These are phyloP conservation scores for Trichoderma harzianum DNA, from an alignment of 2,329 filamentous ascomycete species.

Conservation along the genomic window DNA sequence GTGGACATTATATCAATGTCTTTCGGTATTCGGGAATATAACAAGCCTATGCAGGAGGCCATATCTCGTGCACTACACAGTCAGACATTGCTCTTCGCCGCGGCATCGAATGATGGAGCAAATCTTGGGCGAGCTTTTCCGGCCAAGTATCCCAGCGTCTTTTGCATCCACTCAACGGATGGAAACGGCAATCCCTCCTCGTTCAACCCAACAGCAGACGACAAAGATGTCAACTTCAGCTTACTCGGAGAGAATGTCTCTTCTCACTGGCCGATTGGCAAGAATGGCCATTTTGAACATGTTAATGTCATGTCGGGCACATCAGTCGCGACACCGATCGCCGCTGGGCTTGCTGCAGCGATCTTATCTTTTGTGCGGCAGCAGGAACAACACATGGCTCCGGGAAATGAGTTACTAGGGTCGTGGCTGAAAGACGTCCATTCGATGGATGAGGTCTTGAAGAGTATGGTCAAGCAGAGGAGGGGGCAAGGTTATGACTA, in stretches of 20 bases:
- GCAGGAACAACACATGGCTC: neutral
- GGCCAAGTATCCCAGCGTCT: neutral
- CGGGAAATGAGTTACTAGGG: neutral
- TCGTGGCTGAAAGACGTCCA: neutral
- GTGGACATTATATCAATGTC: conserved; percentile 8
- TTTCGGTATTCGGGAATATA: neutral
- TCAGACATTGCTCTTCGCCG: neutral
- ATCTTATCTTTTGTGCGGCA: neutral
- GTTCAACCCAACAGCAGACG: neutral
- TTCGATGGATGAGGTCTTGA: neutral
- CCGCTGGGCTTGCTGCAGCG: neutral
- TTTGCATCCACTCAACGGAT: conserved; percentile 6
- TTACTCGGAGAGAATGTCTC: neutral
- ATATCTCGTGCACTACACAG: neutral
- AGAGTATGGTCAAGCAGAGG: conserved; percentile 1
- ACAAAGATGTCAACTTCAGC: neutral
- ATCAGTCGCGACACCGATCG: neutral
- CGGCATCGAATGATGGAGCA: conserved; percentile 2
- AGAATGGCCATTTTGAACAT: neutral
- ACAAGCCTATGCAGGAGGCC: neutral
- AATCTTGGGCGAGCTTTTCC: neutral
- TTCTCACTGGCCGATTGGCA: neutral
- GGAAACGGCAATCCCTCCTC: neutral
- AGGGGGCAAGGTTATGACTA: neutral
- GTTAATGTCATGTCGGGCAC: neutral